Base-by-base conservation (phyloP, 352 stramenopile genomes). In the Pythium phragmitis region DNA sequence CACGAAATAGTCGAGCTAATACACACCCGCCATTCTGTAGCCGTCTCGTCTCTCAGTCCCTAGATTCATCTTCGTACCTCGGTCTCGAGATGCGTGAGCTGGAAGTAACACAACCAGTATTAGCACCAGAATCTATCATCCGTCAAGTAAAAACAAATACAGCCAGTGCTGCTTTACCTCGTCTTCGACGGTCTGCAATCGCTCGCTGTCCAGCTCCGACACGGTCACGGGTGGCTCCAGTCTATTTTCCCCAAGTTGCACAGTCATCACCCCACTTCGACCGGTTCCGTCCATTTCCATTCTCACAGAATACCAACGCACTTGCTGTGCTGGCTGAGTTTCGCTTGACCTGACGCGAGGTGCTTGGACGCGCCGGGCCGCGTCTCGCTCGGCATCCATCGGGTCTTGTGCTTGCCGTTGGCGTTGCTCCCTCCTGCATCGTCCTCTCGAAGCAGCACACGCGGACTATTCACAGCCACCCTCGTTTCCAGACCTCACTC, bases 311-410 rank as follows among this genome's bases (percentile, higher is more conserved):
- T 28, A 46, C 3, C 30, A 46, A 43, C 60, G 17, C 19, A 68
- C 61, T 41, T 52, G 36, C 21, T 52, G 36, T 43, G 60, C 2
- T 26, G 6, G 16, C 45, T 47, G 8, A 39, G 16, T 17, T 68
- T 67, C 23, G 60, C 61, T n/a, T 51, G 48, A 4, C 53, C 59
- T 0, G 49, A 63, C 16, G 7, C 17, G 45, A 64, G 65, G 54
- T 90, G 81, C 68, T 88, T 90, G 39, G 81, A 90, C 12, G 75
- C 60, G 17, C 78, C 77, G 3, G 79, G 75, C 33, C 56, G 72
- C 30, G 64, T 68, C 43, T 86, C 81, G 14, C 70, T 86, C 19
- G 79, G 81, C 49, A 90, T 63, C 81, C 79, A 90, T 16, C 70
- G 67, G 1, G 63, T 52, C 3, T 45, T 46, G 55, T 28, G 50